Evolutionary conservation across 305 asterid genomes (phyloP), one percentile per base, ranked within the genome.

Genomic region (Euphrasia arctica): DNA sequence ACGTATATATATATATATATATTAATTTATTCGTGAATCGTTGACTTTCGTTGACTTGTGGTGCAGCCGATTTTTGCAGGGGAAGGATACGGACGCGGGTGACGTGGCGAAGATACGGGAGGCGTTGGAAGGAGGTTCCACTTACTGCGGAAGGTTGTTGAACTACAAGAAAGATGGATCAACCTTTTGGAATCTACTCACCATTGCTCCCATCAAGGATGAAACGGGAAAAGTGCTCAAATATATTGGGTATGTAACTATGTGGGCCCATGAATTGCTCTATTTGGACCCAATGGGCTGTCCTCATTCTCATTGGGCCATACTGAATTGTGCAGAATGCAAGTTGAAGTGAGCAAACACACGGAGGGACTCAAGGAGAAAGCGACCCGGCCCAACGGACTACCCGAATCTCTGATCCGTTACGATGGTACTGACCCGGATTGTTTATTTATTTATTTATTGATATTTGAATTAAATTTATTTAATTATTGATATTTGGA

Each of bases 321-420:
- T 4, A 4, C 8, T 34, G 41, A 4, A 34, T 34, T 34, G 41
- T 34, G 42, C 88, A 93, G 99, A 64, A 93, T 93, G 99, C 97
- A 78, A 76, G 96, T 93, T 64, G 99, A 93, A 77, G 97, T 93
- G 31, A 93, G 99, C 94, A 90, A 88, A 79, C 99, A 93, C 65
- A 93, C 99, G 0, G 99, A 90, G 71, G 99, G 99, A 34, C 13
- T 36, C 9, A 93, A 82, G 73, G 99, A 90, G 72, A 88, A 78
- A 58, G 22, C 14, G 64, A 72, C 80, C 43, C 81, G 99, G 18
- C 99, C 99, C 68, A 90, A 93, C 68, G 99, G 99, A 10, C 95
- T 93, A 11, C 90, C 97, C 15, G 96, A 93, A 70, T 93, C 99
- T 48, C 67, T 93, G 74, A 93, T 93, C 70, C 99, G 97, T 58